Conservation (phyloP, 2,329 filamentous ascomycete species). For the Dactylonectria macrodidyma region DNA sequence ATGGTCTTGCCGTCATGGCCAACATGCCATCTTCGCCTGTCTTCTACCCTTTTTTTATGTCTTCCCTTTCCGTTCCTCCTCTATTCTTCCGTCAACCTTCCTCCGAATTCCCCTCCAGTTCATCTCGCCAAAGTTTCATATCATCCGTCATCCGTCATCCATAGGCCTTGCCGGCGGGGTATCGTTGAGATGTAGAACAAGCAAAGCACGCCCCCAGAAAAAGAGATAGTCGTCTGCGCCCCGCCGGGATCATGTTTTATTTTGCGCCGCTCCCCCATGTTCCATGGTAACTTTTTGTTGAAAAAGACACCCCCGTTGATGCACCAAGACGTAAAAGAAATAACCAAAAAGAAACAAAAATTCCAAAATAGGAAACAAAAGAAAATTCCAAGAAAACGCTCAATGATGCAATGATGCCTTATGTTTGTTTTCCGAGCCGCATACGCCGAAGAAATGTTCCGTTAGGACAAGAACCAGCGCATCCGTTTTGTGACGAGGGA, state of each 20-base stretch:
- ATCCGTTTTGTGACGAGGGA: slow-evolving; percentile 4
- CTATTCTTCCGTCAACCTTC: slow-evolving; percentile 1
- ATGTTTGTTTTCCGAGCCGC: slow-evolving; percentile 31
- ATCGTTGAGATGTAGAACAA: slow-evolving; percentile 59
- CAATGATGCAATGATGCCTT: slow-evolving; percentile 30
- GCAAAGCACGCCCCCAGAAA: slow-evolving; percentile 52
- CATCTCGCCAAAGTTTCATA: slow-evolving; percentile 33
- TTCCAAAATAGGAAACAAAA: slow-evolving; percentile 25
- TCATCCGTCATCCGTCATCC: slow-evolving; percentile 46
- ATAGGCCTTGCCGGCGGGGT: slow-evolving; percentile 54
- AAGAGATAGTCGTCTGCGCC: slow-evolving; percentile 50
- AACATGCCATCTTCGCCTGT: slow-evolving; percentile 9
- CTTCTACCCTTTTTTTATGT: slow-evolving; percentile 11
- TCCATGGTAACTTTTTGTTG: slow-evolving; percentile 59
- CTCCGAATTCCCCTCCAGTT: slow-evolving; percentile 14
- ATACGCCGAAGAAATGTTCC: slow-evolving; percentile 10
- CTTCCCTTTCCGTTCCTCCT: slow-evolving; percentile 9
- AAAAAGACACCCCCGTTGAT: slow-evolving; percentile 56
- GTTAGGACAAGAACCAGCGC: slow-evolving; percentile 24
- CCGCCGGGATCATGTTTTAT: slow-evolving; percentile 42
- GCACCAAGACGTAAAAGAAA: slow-evolving; percentile 34
- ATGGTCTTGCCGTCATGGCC: slow-evolving; percentile 10
- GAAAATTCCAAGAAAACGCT: slow-evolving; percentile 29
- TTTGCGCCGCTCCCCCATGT: slow-evolving; percentile 46
- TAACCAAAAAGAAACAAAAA: slow-evolving; percentile 33